Evolutionary conservation across 345 rosid species (phyloP), one percentile per base, ranked within the genome.

Genomic region (Acer negundo): DNA sequence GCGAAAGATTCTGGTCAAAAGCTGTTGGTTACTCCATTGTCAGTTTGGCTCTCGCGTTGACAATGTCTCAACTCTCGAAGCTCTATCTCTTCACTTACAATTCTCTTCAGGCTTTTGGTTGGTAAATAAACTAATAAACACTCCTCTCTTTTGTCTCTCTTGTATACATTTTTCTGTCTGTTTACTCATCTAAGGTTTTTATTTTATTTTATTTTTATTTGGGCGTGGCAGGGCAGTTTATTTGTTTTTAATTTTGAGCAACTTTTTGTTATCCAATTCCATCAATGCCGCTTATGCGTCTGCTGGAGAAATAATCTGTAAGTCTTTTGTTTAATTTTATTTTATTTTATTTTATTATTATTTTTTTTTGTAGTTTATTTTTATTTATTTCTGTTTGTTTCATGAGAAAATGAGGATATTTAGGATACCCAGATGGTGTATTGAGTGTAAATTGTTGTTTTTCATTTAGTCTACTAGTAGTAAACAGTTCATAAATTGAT

Each of bases 81-180:
- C 85, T 83, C 80, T 92, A 92, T 84, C 95, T 93, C 80, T 71
- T 90, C 73, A 62, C 81, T 64, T 93, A 92, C 93, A 95, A 95
- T 73, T 84, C 90, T 70, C 84, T 93, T 75, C 98, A 90, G 78
- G 88, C 91, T 72, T 44, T 87, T 56, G 89, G 88, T 72, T 92
- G 95, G 98, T 92, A 72, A 58, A 31, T 23, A 2, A 44, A 64
- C 38, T 31, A 58, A 31, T 16, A 2, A 44, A 42, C 10, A 42
- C 6, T 42, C 46, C 10, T 42, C 12, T 59, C 20, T 70, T 42
- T 28, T 24, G 7, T 69, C 64, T 42, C 47, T 24, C 4, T 44
- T 71, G 64, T 19, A 22, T 31, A n/a, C n/a, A n/a, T 2, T 0
- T 67, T 70, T 42, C 6, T 58, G 70, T 16, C 22, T 22, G 2